A percentile compares a stretch with the other conserved stretches of the same genome.
Conservation (phyloP, 2,329 filamentous ascomycete species). For the Pseudogymnoascus sp. region DNA sequence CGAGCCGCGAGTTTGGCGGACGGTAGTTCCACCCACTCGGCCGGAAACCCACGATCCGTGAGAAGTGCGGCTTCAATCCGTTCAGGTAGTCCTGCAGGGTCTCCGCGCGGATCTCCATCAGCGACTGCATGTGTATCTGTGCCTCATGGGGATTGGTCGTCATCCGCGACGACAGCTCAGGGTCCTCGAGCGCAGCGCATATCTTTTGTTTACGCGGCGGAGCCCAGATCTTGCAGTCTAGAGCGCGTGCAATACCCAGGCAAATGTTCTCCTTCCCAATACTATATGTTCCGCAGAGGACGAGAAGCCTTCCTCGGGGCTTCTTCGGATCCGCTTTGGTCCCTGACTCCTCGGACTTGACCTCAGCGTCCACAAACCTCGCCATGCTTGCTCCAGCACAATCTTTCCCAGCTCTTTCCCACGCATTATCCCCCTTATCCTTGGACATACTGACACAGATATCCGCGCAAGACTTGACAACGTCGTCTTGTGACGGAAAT, state of each 20-base stretch:
- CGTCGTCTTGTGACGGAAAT: slow-evolving; percentile 82
- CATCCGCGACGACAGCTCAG: slow-evolving; percentile 69
- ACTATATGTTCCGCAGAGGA: slow-evolving; percentile 93
- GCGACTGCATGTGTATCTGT: slow-evolving; percentile 94
- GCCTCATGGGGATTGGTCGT: slow-evolving; percentile 76
- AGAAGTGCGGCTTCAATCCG: slow-evolving; percentile 73
- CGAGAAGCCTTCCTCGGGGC: slow-evolving; percentile 64
- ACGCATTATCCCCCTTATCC: slow-evolving; percentile 50
- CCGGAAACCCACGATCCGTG: slow-evolving; percentile 80
- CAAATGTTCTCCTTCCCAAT: slow-evolving; percentile 98
- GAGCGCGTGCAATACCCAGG: slow-evolving; percentile 79
- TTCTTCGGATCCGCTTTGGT: slow-evolving; percentile 26
- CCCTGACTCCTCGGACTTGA: slow-evolving; percentile 22
- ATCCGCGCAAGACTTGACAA: slow-evolving; percentile 80
- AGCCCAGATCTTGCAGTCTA: slow-evolving; percentile 85
- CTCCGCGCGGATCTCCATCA: slow-evolving; percentile 89
- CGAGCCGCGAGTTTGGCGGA: slow-evolving; percentile 58
- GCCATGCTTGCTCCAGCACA: slow-evolving; percentile 54
- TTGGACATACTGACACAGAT: slow-evolving; percentile 75
- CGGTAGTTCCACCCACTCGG: slow-evolving; percentile 94
- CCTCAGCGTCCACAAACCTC: slow-evolving; percentile 45
- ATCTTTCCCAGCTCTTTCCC: slow-evolving; percentile 50
- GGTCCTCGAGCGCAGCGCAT: slow-evolving; percentile 76
- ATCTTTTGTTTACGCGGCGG: slow-evolving; percentile 77
- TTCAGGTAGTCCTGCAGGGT: slow-evolving; percentile 86